Base-by-base conservation (phyloP, 2,329 filamentous ascomycete genomes). In the Fusarium longipes region DNA sequence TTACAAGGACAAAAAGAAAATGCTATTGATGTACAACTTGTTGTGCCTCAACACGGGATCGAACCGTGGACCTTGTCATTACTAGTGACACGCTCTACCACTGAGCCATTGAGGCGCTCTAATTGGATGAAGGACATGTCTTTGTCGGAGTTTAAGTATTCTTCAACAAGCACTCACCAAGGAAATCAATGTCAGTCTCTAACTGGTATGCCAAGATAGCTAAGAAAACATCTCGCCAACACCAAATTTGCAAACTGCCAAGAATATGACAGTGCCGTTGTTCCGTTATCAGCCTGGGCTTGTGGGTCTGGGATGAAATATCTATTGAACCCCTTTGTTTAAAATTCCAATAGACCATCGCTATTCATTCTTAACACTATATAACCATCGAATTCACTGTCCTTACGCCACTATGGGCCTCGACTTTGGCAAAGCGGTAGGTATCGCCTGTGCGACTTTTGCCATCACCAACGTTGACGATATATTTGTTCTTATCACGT, bases 1-100 rank as follows among this genome's bases (percentile, higher is more conserved):
- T n/a, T n/a, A n/a, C n/a, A n/a, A n/a, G n/a, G n/a, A n/a, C n/a
- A 27, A 53, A 61, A 61, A 61, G 52, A 7, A 1, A n/a, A 4
- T 0, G 2, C 0, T 0, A 6, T 4, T 1, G 3, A 2, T 8
- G 24, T 8, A 12, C 10, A 35, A 8, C 8, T 22, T 1, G 0
- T 5, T 7, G 0, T 61, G 57, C 56, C 57, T 43, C 57, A 58
- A 44, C 48, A 59, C 40, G 57, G 56, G 57, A 61, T 61, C 56
- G 56, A 61, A 61, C 57, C 57, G 40, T 52, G 57, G 56, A 61
- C 57, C 57, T 61, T 61, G 57, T 61, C 58, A 61, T 61, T 61
- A 61, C 58, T 61, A 61, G 57, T 61, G 58, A 61, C 57, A 61
- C 58, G 58, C 47, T 61, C 49, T 61, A 61, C 58, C 58, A 61